A percentile compares a stretch with the other conserved stretches of the same genome.
phyloP scores from a whole-genome alignment of 1,139 yeast species.

The Saccharomyces hybrid region DNA sequence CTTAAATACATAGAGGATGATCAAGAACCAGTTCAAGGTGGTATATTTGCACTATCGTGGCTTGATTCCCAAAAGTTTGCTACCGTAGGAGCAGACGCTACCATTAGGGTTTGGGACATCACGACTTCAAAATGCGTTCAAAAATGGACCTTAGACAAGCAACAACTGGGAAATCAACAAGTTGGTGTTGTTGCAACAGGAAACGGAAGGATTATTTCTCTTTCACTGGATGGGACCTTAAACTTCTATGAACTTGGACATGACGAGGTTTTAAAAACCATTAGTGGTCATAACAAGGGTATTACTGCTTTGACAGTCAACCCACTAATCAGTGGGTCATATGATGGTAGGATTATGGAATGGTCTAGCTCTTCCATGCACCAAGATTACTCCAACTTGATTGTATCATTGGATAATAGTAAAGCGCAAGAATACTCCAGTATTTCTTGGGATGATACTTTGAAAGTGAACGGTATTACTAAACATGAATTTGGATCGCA shows the following conservation, averaged over 20 bases:
- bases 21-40: slow-evolving; percentile 53
- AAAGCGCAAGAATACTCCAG: slow-evolving; percentile 35
- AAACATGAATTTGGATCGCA: slow-evolving; percentile 43
- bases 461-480: slow-evolving; percentile 37
- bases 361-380: slow-evolving; percentile 45
- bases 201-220: slow-evolving; percentile 48
- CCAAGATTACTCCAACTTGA: slow-evolving; percentile 47
- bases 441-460: slow-evolving; percentile 85
- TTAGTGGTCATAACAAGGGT: slow-evolving; percentile 76
- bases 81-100: slow-evolving; percentile 79
- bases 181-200: slow-evolving; percentile 70
- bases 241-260: slow-evolving; percentile 33
- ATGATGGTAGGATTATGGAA: slow-evolving; percentile 65
- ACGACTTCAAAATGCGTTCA: slow-evolving; percentile 34
- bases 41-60: slow-evolving; percentile 76
- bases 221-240: slow-evolving; percentile 66
- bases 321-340: slow-evolving; percentile 55
- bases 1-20: slow-evolving; percentile 42
- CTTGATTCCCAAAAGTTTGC: slow-evolving; percentile 51
- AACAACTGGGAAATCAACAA: slow-evolving; percentile 55
- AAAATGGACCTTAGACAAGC: slow-evolving; percentile 39
- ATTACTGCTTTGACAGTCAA: slow-evolving; percentile 50
- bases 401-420: slow-evolving; percentile 37
- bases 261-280: slow-evolving; percentile 36
- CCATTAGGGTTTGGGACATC: slow-evolving; percentile 58